Evolutionary conservation across 2,329 filamentous ascomycete genomes (phyloP).

Genomic region (Phaeosphaeriaceae sp.): DNA sequence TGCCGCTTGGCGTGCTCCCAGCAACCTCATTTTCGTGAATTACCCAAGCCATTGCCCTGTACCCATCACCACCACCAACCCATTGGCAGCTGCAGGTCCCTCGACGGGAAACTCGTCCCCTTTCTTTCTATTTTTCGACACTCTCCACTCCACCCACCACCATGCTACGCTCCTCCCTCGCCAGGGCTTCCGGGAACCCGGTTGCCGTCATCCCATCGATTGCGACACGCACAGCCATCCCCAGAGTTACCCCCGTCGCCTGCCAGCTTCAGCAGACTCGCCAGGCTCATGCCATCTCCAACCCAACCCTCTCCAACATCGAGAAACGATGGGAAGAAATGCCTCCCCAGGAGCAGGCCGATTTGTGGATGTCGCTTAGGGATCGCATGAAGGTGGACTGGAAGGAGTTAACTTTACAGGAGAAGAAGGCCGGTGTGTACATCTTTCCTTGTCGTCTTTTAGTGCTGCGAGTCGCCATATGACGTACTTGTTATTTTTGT

Average conservation of each 20-base stretch:
- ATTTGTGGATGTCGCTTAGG: slow-evolving; percentile 97
- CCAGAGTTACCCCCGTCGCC: slow-evolving; percentile 44
- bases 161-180: slow-evolving; percentile 51
- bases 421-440: slow-evolving; percentile 98
- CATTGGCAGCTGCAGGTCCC: slow-evolving; percentile 46
- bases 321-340: slow-evolving; percentile 99
- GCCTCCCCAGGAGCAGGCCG: slow-evolving; percentile 98
- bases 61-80: slow-evolving; percentile 43
- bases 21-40: slow-evolving; percentile 25
- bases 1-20: slow-evolving; percentile 15
- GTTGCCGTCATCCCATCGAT: slow-evolving; percentile 43
- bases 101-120: slow-evolving; percentile 42
- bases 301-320: slow-evolving; percentile 96
- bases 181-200: slow-evolving; percentile 47
- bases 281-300: slow-evolving; percentile 91
- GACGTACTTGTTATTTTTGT: slow-evolving; percentile 38
- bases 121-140: slow-evolving; percentile 40
- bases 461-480: slow-evolving; percentile 24
- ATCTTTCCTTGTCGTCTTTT: slow-evolving; percentile 17
- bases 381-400: slow-evolving; percentile 99
- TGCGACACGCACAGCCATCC: slow-evolving; percentile 43
- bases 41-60: slow-evolving; percentile 33
- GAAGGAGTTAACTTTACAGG: slow-evolving; percentile 91
- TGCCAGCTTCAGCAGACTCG: slow-evolving; percentile 59
- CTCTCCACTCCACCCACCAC: slow-evolving; percentile 48